Conservation (phyloP, 805 yeast genomes). For the Yarrowia porcina region DNA sequence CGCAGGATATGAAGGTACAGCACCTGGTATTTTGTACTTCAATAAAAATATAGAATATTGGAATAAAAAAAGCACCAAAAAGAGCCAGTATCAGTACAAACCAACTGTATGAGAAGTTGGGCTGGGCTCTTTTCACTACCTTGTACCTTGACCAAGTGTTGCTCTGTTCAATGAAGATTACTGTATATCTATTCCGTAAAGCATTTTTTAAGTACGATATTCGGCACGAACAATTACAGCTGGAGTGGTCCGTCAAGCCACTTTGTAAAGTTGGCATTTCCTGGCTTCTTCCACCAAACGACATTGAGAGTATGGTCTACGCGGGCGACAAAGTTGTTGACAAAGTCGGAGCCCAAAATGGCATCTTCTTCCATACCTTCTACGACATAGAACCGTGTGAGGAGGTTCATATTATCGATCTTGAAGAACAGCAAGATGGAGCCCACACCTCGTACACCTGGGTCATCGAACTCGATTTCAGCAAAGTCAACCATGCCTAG, state of each 20-base stretch:
- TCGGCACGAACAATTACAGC: no score
- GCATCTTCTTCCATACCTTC: slow-evolving; percentile 19
- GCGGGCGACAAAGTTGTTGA: slow-evolving; percentile 15
- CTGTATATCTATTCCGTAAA: no score
- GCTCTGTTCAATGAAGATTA: no score
- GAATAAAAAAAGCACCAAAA: no score
- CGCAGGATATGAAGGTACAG: no score
- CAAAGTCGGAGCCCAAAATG: slow-evolving; percentile 2
- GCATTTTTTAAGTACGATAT: no score
- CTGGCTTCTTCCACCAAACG: slow-evolving; percentile 10
- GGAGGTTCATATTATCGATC: background rate
- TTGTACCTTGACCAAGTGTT: no score
- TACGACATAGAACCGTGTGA: slow-evolving; percentile 15
- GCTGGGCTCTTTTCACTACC: no score
- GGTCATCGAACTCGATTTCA: slow-evolving; percentile 10
- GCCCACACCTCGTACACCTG: slow-evolving; percentile 1
- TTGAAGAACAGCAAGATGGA: slow-evolving; percentile 13
- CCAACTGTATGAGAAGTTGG: no score
- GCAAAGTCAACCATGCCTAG: slow-evolving; percentile 19
- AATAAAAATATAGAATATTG: no score
- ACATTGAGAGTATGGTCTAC: slow-evolving; percentile 5
- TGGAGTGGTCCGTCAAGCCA: slow-evolving; percentile 20
- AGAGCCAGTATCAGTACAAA: no score
- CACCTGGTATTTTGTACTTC: no score
- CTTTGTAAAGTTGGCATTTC: slow-evolving; percentile 3